Percentiles rank a stretch among this genome's conserved stretches.
Conservation (phyloP, 257 asterid genomes). For the Plectranthus barbatus region DNA sequence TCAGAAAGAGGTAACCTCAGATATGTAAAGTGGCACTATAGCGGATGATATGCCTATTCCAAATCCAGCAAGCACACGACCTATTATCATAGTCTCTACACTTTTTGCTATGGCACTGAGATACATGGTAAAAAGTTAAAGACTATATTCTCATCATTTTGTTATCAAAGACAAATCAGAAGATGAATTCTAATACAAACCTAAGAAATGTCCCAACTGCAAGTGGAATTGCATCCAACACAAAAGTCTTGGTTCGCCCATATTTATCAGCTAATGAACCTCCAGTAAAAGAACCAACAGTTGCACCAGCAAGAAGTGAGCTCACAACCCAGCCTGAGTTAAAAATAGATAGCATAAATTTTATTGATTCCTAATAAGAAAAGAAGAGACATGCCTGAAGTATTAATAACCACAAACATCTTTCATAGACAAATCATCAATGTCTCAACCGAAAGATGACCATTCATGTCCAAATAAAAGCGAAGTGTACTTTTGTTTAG, state of each 20-base stretch:
- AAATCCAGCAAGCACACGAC: slow-evolving; percentile 82
- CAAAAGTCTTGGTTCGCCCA: slow-evolving; percentile 89
- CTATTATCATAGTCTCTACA: slow-evolving; percentile 79
- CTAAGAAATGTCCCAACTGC: slow-evolving; percentile 82
- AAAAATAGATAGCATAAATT: slow-evolving; percentile 8
- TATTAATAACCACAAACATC: too few species aligned
- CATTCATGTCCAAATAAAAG: too few species aligned
- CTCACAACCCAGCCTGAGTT: slow-evolving; percentile 91
- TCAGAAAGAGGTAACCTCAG: slow-evolving; percentile 55
- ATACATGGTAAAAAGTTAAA: slow-evolving; percentile 16
- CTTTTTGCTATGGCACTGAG: slow-evolving; percentile 76
- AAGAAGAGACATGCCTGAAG: too few species aligned
- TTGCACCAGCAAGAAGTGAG: slow-evolving; percentile 97
- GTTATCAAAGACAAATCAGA: slow-evolving; percentile 3
- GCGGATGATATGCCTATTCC: slow-evolving; percentile 98
- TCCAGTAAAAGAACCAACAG: slow-evolving; percentile 96
- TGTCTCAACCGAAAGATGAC: too few species aligned
- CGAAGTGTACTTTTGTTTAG: too few species aligned
- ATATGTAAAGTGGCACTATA: slow-evolving; percentile 95
- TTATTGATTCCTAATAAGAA: neutral
- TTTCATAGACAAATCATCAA: too few species aligned
- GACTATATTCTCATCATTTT: neutral
- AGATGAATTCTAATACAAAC: slow-evolving; percentile 30
- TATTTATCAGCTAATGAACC: slow-evolving; percentile 92
- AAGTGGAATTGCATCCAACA: slow-evolving; percentile 88